Conservation (phyloP, 768 basidiomycete genomes). For the Imleria badia region DNA sequence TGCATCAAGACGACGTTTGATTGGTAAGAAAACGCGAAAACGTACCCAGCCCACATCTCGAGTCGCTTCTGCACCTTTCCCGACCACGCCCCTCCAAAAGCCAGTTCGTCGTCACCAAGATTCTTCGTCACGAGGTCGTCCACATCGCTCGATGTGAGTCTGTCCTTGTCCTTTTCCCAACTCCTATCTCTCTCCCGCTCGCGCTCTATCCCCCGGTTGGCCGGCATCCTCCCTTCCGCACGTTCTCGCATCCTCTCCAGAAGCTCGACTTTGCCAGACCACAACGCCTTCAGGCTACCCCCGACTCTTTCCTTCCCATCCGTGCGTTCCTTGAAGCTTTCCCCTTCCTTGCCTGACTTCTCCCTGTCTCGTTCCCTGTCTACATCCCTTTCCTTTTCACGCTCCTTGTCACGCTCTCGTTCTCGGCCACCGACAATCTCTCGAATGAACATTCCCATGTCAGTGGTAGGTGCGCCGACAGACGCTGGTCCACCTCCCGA, state of each 20-base stretch:
- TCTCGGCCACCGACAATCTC: constrained; percentile 38
- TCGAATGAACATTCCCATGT: constrained; percentile 53
- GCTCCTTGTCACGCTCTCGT: constrained; percentile 26
- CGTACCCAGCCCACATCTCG: constrained; percentile 50
- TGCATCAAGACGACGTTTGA: constrained; percentile 7
- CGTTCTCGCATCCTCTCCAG: constrained; percentile 31
- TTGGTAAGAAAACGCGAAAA: not conserved
- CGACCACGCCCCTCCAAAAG: constrained; percentile 38
- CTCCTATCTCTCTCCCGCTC: constrained; percentile 28
- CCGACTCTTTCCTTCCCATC: constrained; percentile 37
- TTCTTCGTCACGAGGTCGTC: constrained; percentile 26
- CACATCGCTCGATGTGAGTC: constrained; percentile 30
- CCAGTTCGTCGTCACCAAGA: constrained; percentile 31
- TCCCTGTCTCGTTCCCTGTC: constrained; percentile 39
- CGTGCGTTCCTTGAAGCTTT: constrained; percentile 29
- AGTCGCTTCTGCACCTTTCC: constrained; percentile 47
- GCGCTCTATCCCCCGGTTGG: constrained; percentile 18
- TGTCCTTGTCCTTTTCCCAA: constrained; percentile 30
- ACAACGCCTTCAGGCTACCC: constrained; percentile 35
- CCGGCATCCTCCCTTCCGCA: constrained; percentile 21
- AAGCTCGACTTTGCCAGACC: constrained; percentile 32
- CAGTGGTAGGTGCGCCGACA: constrained; percentile 47
- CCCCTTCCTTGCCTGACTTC: constrained; percentile 35
- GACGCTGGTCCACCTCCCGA: constrained; percentile 38
- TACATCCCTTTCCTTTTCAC: constrained; percentile 37